Conservation (phyloP, 257 asterid genomes). For the Solanum chiquidenum region DNA sequence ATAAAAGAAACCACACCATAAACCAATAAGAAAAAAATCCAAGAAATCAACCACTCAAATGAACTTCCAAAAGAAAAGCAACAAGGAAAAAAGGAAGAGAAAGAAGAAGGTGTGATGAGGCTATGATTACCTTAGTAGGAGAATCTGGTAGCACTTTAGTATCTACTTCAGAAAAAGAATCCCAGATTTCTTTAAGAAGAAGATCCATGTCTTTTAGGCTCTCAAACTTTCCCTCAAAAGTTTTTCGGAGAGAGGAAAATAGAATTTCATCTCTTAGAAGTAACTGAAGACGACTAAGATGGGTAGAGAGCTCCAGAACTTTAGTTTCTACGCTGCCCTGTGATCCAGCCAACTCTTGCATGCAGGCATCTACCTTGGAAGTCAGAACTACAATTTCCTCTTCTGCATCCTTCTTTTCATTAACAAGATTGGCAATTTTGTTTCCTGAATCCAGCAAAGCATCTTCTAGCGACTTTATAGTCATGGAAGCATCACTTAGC, state of each 20-base stretch:
- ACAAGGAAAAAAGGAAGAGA: constrained; percentile 1
- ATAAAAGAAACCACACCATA: background rate
- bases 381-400: constrained; percentile 48
- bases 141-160: constrained; percentile 28
- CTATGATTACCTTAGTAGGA: constrained; percentile 48
- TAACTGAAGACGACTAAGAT: constrained; percentile 40
- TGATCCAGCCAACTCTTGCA: constrained; percentile 59
- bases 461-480: constrained; percentile 57
- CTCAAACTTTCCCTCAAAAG: constrained; percentile 44
- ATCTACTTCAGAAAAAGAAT: constrained; percentile 39
- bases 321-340: constrained; percentile 41
- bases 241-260: constrained; percentile 32
- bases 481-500: constrained; percentile 49
- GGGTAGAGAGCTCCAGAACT: constrained; percentile 45
- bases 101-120: constrained; percentile 1
- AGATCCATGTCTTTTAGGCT: constrained; percentile 47
- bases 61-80: background rate
- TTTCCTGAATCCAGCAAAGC: constrained; percentile 43
- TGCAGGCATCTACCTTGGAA: constrained; percentile 52
- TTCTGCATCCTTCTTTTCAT: constrained; percentile 50
- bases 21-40: background rate
- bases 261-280: constrained; percentile 56
- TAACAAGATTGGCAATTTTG: constrained; percentile 37
- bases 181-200: constrained; percentile 47
- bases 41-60: background rate